Conservation (phyloP, 495 filamentous ascomycete species). For the Penicillium lividum region DNA sequence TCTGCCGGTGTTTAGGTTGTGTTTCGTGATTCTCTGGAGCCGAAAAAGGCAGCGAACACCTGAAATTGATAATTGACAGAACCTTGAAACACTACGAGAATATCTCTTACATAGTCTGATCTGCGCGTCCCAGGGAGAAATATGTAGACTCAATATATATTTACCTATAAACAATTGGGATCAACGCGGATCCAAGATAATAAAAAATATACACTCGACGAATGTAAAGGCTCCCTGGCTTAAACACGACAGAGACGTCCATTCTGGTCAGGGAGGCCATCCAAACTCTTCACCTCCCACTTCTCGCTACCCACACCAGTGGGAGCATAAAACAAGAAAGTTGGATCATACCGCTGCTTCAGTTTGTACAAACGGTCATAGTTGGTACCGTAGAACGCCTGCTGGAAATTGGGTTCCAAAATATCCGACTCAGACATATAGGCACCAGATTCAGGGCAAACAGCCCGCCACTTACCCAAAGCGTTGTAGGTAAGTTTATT, state of each 20-base stretch:
- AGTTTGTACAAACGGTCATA: slow-evolving; percentile 52
- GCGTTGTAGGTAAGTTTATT: slow-evolving; percentile 37
- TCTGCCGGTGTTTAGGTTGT: too few relatives aligned
- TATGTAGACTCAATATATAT: too few relatives aligned
- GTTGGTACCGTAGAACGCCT: slow-evolving; percentile 61
- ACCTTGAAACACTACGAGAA: too few relatives aligned
- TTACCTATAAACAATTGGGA: not conserved
- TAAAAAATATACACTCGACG: not conserved
- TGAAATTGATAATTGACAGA: too few relatives aligned
- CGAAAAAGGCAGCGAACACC: too few relatives aligned
- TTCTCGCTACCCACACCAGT: slow-evolving; percentile 56
- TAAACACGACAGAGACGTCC: slow-evolving; percentile 36
- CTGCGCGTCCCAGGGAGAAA: too few relatives aligned
- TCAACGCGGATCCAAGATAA: not conserved
- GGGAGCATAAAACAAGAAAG: slow-evolving; percentile 54
- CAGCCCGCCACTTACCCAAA: slow-evolving; percentile 53
- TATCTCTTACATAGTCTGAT: too few relatives aligned
- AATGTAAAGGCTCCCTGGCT: not conserved
- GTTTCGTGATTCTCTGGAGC: too few relatives aligned
- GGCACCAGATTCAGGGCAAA: slow-evolving; percentile 36
- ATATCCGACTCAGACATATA: slow-evolving; percentile 50
- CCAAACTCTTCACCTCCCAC: slow-evolving; percentile 40
- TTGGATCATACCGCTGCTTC: slow-evolving; percentile 58
- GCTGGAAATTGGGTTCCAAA: slow-evolving; percentile 63
- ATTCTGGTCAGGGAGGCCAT: slow-evolving; percentile 38